These are phyloP conservation scores for Epichloe uncinata DNA, from an alignment of 2,329 filamentous ascomycete species.

Conservation along the genomic window DNA sequence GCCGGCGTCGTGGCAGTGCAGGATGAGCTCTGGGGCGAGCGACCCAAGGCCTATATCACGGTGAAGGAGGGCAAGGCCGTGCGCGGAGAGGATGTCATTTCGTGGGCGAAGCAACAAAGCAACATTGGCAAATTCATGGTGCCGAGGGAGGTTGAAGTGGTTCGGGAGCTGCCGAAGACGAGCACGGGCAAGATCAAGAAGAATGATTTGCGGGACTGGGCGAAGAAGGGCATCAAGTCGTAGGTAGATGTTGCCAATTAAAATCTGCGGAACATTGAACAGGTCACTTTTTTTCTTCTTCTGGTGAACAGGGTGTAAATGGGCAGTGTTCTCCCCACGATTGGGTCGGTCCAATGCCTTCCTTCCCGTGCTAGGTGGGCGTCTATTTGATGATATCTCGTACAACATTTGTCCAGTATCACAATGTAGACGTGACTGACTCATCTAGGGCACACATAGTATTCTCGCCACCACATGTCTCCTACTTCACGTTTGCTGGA, in stretches of 20 bases:
- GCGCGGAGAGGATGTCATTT: constrained; percentile 51
- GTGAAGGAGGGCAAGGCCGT: constrained; percentile 49
- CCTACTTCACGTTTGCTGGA: constrained; percentile 15
- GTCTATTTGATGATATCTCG: no score
- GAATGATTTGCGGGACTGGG: constrained; percentile 83
- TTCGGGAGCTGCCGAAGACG: constrained; percentile 88
- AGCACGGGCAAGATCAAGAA: constrained; percentile 95
- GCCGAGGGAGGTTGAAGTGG: constrained; percentile 57
- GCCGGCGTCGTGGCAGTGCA: constrained; percentile 79
- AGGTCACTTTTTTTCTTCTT: no score
- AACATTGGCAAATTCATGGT: constrained; percentile 87
- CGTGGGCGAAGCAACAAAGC: constrained; percentile 73
- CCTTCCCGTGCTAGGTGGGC: no score
- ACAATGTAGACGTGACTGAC: not conserved
- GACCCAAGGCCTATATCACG: constrained; percentile 90
- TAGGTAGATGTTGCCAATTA: not conserved
- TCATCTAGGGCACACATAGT: no score
- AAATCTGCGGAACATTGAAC: no score
- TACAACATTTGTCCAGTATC: not conserved
- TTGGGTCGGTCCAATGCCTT: no score
- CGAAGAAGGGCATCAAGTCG: constrained; percentile 22
- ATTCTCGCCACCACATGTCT: not conserved
- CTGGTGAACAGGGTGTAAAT: no score
- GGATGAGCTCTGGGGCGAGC: constrained; percentile 87
- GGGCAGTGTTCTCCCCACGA: no score